Percentiles rank a stretch among this genome's conserved stretches.
These are phyloP conservation scores for Boletus fagicola DNA, from an alignment of 768 basidiomycete genomes.

Conservation along the genomic window DNA sequence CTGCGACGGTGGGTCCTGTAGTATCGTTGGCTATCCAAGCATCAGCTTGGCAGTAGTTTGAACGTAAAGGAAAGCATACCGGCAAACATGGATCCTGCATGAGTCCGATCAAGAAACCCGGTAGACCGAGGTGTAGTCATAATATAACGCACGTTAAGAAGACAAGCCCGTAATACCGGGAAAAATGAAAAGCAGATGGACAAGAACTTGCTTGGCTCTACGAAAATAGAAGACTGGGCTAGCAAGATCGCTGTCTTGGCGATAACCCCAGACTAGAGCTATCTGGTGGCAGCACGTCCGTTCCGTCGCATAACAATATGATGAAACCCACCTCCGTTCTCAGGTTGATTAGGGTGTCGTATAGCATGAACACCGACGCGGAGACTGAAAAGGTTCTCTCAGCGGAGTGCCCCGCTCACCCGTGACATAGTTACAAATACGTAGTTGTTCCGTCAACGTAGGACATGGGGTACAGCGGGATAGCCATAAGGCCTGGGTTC, in stretches of 20 bases:
- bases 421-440: constrained; percentile 17
- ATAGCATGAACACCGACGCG: constrained; percentile 16
- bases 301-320: not conserved
- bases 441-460: constrained; percentile 11
- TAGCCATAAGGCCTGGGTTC: not conserved
- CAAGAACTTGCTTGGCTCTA: constrained; percentile 6
- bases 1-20: constrained; percentile 15
- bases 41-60: not conserved
- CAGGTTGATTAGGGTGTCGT: constrained; percentile 22
- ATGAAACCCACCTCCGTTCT: constrained; percentile 14
- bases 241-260: not conserved
- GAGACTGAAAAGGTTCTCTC: constrained; percentile 9
- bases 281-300: constrained; percentile 2
- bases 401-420: not conserved
- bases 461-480: constrained; percentile 7
- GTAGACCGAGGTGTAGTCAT: not conserved
- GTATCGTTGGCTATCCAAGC: constrained; percentile 19
- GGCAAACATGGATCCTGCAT: constrained; percentile 14
- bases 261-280: constrained; percentile 17
- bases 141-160: constrained; percentile 15
- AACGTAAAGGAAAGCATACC: constrained; percentile 7
- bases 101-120: not conserved
- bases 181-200: constrained; percentile 19
- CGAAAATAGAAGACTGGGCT: not conserved
- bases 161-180: constrained; percentile 27